Conservation (phyloP, 2,329 filamentous ascomycete species). For the Truncatella angustata region DNA sequence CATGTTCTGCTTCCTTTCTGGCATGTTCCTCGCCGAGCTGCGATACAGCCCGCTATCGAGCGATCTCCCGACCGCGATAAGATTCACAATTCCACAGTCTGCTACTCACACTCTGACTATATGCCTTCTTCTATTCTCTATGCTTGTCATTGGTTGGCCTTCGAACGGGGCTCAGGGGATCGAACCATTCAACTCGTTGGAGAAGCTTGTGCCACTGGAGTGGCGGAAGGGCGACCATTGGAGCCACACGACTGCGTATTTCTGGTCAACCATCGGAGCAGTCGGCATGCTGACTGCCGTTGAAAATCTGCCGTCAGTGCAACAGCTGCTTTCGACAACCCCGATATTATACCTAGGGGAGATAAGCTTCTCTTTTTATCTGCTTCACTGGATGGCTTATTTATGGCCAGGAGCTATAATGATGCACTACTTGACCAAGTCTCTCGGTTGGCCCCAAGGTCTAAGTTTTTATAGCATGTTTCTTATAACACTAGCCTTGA, state of each 20-base stretch:
- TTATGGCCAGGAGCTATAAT: not conserved
- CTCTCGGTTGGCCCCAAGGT: not conserved
- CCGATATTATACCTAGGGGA: conserved; percentile 7
- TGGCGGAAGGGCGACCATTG: not conserved
- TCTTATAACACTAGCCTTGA: not conserved
- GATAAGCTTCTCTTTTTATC: conserved; percentile 10
- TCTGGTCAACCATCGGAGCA: conserved; percentile 4
- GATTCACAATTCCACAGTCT: not conserved
- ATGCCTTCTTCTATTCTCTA: not conserved
- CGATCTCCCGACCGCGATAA: not conserved
- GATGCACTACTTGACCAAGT: not conserved
- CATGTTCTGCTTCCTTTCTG: not conserved
- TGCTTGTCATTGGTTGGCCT: conserved; percentile 2
- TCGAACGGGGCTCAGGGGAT: not conserved
- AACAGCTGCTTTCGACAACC: not conserved
- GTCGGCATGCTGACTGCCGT: not conserved
- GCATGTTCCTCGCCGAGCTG: conserved; percentile 7
- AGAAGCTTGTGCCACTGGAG: not conserved
- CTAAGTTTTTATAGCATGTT: not conserved
- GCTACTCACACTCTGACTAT: not conserved
- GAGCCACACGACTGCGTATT: not conserved
- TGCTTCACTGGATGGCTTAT: conserved; percentile 5
- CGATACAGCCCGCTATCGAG: conserved; percentile 1
- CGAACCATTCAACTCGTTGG: conserved; percentile 1
- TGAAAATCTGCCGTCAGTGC: not conserved